Evolutionary conservation across 2,329 filamentous ascomycete species (phyloP).

Genomic region (Colletotrichum sp.): DNA sequence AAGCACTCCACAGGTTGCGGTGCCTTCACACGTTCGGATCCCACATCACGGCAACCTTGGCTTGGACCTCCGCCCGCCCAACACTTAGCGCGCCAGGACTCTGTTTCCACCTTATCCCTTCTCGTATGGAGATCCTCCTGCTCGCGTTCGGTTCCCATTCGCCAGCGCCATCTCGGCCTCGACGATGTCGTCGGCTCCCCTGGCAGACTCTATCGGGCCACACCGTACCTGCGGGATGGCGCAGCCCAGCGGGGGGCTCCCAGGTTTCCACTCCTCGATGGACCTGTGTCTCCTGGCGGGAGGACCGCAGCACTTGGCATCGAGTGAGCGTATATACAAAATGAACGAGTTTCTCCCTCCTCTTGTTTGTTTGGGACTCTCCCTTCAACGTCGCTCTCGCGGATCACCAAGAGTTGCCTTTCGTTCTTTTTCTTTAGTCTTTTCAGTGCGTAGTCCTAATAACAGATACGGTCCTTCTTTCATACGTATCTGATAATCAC

Average conservation of each 20-base stretch:
- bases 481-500: background rate
- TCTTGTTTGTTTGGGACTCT: background rate
- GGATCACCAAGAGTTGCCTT: background rate
- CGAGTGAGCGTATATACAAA: background rate
- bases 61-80: background rate
- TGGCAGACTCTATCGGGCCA: background rate
- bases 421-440: background rate
- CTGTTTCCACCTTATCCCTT: background rate
- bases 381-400: background rate
- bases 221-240: background rate
- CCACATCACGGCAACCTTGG: background rate
- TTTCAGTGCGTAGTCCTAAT: background rate
- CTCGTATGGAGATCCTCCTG: background rate
- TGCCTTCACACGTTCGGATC: background rate
- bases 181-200: background rate
- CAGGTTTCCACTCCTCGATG: background rate
- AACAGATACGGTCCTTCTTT: background rate
- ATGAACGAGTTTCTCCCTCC: background rate
- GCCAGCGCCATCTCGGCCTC: background rate
- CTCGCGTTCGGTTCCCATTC: background rate
- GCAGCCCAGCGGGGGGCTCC: background rate
- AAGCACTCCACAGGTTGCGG: background rate
- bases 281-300: background rate
- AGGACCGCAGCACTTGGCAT: background rate
- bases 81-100: background rate